Evolutionary conservation across 2,329 filamentous ascomycete genomes (phyloP).

Genomic region (Arthroderma sp.): DNA sequence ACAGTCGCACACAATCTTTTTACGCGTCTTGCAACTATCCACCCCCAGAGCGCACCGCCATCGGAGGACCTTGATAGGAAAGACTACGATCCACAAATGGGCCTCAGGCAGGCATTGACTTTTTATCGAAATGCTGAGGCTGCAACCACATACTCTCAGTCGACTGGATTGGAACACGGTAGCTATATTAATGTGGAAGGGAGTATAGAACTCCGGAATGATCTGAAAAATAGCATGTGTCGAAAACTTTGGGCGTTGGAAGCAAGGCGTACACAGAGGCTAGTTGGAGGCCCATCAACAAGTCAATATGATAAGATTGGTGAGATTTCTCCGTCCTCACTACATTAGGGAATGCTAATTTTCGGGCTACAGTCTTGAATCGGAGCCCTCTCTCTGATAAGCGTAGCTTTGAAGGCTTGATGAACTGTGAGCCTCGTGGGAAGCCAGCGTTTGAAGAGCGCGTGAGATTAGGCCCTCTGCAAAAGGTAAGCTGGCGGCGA

Average conservation of each 20-base stretch:
- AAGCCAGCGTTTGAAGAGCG: conserved; percentile 28
- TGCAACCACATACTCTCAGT: conserved; percentile 27
- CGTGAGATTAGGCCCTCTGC: conserved; percentile 29
- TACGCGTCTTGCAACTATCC: conserved; percentile 37
- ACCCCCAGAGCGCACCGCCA: conserved; percentile 33
- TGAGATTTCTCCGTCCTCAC: conserved; percentile 17
- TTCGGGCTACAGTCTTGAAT: conserved; percentile 21
- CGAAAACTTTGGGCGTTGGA: conserved; percentile 35
- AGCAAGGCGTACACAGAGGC: conserved; percentile 29
- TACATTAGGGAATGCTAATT: not conserved
- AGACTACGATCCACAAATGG: conserved; percentile 33
- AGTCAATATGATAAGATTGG: conserved; percentile 28
- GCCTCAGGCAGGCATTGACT: conserved; percentile 30
- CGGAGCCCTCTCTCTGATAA: conserved; percentile 23
- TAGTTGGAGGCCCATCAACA: conserved; percentile 29
- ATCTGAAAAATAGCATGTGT: conserved; percentile 30
- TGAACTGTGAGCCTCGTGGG: conserved; percentile 29
- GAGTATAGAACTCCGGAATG: conserved; percentile 30
- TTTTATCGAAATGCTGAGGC: conserved; percentile 32
- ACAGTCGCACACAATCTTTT: conserved; percentile 38
- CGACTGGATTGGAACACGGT: conserved; percentile 30
- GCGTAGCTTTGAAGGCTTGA: conserved; percentile 29
- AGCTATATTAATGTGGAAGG: conserved; percentile 36
- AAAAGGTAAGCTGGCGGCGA: conserved; percentile 21
- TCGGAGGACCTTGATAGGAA: conserved; percentile 30